phyloP scores from a whole-genome alignment of 805 yeast genomes.

The Pichia manshurica region DNA sequence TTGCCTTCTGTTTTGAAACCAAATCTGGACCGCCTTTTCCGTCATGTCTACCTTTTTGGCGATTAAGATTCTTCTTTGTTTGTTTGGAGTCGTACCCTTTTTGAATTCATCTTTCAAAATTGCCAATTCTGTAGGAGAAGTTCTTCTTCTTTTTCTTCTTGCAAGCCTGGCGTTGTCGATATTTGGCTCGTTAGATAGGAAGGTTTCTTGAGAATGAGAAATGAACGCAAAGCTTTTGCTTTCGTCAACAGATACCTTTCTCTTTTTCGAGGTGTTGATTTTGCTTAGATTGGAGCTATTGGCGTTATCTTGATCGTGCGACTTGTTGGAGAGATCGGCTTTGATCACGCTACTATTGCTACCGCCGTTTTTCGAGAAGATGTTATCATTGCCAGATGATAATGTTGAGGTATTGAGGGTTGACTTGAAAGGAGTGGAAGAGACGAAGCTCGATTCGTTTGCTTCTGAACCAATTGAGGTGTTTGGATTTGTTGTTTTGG shows the following conservation, averaged over 20 bases:
- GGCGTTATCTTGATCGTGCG: background rate
- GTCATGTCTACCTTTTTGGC: conserved; percentile 84
- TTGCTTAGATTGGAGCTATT: no score
- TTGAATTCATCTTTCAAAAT: conserved; percentile 77
- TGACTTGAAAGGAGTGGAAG: conserved; percentile 10
- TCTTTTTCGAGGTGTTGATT: conserved; percentile 8
- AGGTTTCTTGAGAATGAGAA: conserved; percentile 87
- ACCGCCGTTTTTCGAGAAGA: background rate
- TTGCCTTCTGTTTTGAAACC: conserved; percentile 97
- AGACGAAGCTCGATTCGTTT: conserved; percentile 1
- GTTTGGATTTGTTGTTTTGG: background rate
- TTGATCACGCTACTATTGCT: no score
- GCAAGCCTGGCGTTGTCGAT: conserved; percentile 92
- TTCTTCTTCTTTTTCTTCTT: conserved; percentile 91
- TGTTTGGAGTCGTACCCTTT: conserved; percentile 75
- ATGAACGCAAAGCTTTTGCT: conserved; percentile 71
- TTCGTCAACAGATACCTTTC: conserved; percentile 20
- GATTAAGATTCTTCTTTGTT: conserved; percentile 65
- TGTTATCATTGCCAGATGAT: background rate
- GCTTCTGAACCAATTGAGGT: background rate
- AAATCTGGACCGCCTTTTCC: conserved; percentile 96
- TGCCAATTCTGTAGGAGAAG: conserved; percentile 79
- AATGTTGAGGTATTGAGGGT: background rate
- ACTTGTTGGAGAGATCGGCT: background rate
- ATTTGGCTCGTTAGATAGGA: conserved; percentile 72